Percentiles rank a stretch among this genome's conserved stretches.
These are phyloP conservation scores for Trichoderma sp. DNA, from an alignment of 2,329 filamentous ascomycete species.

Conservation along the genomic window DNA sequence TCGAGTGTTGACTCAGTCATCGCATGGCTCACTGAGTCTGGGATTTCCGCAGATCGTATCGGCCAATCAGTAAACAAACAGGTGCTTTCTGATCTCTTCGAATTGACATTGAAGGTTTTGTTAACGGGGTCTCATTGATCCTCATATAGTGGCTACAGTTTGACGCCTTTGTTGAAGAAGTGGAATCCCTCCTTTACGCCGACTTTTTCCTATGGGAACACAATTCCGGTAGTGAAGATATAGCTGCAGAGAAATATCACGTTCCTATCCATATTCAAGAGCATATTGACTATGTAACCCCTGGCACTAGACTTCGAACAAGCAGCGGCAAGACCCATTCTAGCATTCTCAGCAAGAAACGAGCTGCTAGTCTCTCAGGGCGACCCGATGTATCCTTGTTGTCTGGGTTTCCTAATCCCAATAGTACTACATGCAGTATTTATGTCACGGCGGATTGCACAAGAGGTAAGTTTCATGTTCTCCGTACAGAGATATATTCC, in stretches of 20 bases:
- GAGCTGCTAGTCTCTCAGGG: not conserved
- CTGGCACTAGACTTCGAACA: not conserved
- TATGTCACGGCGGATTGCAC: not conserved
- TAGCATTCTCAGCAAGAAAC: not conserved
- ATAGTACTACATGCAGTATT: not conserved
- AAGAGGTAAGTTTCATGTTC: not conserved
- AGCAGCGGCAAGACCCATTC: not conserved
- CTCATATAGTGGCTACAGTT: not conserved
- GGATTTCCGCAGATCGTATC: not conserved
- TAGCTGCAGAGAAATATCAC: slow-evolving; percentile 35
- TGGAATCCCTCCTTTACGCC: not conserved
- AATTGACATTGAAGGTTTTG: not conserved
- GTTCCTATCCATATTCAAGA: slow-evolving; percentile 40
- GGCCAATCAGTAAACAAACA: not conserved
- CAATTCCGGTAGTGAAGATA: not conserved
- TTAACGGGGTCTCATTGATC: not conserved
- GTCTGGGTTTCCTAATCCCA: not conserved
- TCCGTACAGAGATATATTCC: not conserved
- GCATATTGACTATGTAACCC: not conserved
- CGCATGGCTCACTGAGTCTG: not conserved
- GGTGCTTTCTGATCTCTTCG: not conserved
- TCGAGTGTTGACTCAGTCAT: not conserved
- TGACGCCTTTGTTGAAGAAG: not conserved
- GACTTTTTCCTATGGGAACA: not conserved
- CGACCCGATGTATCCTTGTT: not conserved